phyloP scores from a whole-genome alignment of 371 early-diverging fungal genomes.

The Dinochytrium kinnereticum region DNA sequence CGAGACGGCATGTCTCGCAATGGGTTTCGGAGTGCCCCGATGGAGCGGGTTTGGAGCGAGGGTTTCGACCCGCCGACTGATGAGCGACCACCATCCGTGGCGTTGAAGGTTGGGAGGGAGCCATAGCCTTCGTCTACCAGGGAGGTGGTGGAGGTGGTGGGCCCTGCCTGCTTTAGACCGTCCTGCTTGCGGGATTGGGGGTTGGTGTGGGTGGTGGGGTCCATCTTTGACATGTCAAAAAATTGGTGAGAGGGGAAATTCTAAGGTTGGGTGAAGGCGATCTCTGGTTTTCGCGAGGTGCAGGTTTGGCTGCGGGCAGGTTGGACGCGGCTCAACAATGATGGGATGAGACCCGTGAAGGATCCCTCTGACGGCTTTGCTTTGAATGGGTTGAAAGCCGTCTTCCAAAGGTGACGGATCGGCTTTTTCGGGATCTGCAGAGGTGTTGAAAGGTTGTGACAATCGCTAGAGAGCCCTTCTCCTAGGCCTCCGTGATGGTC shows the following conservation, averaged over 20 bases:
- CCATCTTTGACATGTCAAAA: not conserved
- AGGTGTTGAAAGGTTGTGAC: too few relatives aligned
- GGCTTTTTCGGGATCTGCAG: too few relatives aligned
- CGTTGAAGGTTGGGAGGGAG: conserved; percentile 9
- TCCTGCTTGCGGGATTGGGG: not conserved
- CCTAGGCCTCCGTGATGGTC: too few relatives aligned
- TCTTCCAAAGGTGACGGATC: too few relatives aligned
- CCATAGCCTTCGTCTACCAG: conserved; percentile 11
- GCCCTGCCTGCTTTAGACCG: not conserved
- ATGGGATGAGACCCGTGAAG: too few relatives aligned
- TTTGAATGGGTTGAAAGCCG: not conserved
- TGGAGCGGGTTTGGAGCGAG: not conserved
- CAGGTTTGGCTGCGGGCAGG: too few relatives aligned
- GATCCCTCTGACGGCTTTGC: not conserved
- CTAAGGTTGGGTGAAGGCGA: too few relatives aligned
- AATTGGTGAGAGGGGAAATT: too few relatives aligned
- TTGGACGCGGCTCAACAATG: too few relatives aligned
- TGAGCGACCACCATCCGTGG: not conserved
- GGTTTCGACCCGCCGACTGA: not conserved
- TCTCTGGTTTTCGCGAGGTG: not conserved
- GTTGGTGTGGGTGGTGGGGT: not conserved
- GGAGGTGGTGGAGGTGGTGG: not conserved
- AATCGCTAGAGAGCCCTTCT: too few relatives aligned
- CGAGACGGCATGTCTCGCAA: conserved; percentile 1
- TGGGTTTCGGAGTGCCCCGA: not conserved